Percentiles rank a stretch among this genome's conserved stretches.
phyloP scores from a whole-genome alignment of 805 yeast genomes.

The Clavispora vitiphila region DNA sequence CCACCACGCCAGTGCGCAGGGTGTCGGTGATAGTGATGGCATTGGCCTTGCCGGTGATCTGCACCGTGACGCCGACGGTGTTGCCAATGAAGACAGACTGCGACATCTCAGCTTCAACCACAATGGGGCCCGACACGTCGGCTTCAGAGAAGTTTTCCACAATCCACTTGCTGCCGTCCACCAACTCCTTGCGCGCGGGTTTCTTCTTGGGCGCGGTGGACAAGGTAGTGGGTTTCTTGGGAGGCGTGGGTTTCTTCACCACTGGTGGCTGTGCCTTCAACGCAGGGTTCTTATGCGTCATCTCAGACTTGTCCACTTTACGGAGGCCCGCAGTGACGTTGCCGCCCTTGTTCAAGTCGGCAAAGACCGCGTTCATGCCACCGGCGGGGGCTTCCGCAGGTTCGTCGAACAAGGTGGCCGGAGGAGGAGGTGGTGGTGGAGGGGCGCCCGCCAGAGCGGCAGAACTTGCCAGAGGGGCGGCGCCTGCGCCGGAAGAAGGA shows the following conservation, averaged over 20 bases:
- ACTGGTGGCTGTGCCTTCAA: slow-evolving; percentile 55
- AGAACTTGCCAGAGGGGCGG: too few relatives aligned
- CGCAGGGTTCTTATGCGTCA: slow-evolving; percentile 89
- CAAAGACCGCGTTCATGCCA: slow-evolving; percentile 86
- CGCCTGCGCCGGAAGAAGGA: slow-evolving; percentile 26
- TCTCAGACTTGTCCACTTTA: slow-evolving; percentile 88
- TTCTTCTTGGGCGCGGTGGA: slow-evolving; percentile 38
- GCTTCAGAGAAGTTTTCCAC: slow-evolving; percentile 68
- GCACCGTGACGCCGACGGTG: slow-evolving; percentile 68
- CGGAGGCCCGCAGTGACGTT: slow-evolving; percentile 77
- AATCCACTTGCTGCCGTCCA: slow-evolving; percentile 82
- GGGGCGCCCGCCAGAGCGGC: too few relatives aligned
- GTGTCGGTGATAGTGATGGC: slow-evolving; percentile 79
- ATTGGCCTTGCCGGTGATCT: slow-evolving; percentile 86
- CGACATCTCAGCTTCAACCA: slow-evolving; percentile 72
- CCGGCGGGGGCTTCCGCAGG: slow-evolving; percentile 13
- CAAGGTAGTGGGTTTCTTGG: slow-evolving; percentile 73
- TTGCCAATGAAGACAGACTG: slow-evolving; percentile 89
- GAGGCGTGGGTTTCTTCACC: slow-evolving; percentile 63
- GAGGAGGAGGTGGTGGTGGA: slow-evolving; percentile 91
- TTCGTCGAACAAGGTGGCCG: slow-evolving; percentile 58
- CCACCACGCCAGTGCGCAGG: slow-evolving; percentile 65
- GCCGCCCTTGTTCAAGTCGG: slow-evolving; percentile 85
- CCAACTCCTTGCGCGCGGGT: slow-evolving; percentile 56
- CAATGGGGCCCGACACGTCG: slow-evolving; percentile 47